A percentile compares a stretch with the other conserved stretches of the same genome.
These are phyloP conservation scores for Claviceps maximensis DNA, from an alignment of 2,329 filamentous ascomycete species.

Conservation along the genomic window DNA sequence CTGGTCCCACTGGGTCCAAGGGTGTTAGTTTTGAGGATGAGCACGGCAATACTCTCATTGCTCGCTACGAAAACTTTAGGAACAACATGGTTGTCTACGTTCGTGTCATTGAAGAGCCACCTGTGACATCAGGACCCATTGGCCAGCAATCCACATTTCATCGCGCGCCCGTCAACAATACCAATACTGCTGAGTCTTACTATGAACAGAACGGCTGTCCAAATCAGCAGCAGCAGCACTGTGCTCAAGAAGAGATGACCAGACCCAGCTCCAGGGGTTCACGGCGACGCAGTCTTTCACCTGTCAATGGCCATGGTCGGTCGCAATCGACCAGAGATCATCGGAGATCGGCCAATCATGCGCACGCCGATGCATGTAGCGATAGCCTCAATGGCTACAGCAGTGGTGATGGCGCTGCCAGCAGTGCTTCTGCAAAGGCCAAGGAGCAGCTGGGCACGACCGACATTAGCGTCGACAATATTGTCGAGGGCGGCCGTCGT, in stretches of 20 bases:
- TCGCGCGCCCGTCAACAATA: conserved; percentile 31
- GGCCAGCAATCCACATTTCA: conserved; percentile 31
- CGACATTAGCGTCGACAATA: conserved; percentile 96
- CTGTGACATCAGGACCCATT: conserved; percentile 33
- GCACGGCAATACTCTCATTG: conserved; percentile 79
- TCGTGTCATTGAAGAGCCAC: conserved; percentile 57
- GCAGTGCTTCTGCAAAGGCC: conserved; percentile 57
- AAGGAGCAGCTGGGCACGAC: conserved; percentile 87
- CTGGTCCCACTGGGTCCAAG: conserved; percentile 52
- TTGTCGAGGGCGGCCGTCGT: conserved; percentile 88
- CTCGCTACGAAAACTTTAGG: conserved; percentile 87
- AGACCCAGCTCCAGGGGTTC: conserved; percentile 59
- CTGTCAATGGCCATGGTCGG: conserved; percentile 50
- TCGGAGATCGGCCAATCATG: conserved; percentile 32
- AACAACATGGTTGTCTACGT: conserved; percentile 92
- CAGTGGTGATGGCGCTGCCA: conserved; percentile 72
- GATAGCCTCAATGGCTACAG: conserved; percentile 67
- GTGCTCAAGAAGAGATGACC: conserved; percentile 46
- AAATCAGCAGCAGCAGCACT: conserved; percentile 30
- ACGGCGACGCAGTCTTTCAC: conserved; percentile 68
- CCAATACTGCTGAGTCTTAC: conserved; percentile 24
- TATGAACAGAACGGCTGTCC: conserved; percentile 40
- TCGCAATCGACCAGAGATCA: conserved; percentile 59
- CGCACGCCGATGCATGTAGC: conserved; percentile 44
- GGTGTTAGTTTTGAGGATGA: conserved; percentile 94